Base-by-base conservation (phyloP, 495 filamentous ascomycete genomes). In the Lichina pygmaea region DNA sequence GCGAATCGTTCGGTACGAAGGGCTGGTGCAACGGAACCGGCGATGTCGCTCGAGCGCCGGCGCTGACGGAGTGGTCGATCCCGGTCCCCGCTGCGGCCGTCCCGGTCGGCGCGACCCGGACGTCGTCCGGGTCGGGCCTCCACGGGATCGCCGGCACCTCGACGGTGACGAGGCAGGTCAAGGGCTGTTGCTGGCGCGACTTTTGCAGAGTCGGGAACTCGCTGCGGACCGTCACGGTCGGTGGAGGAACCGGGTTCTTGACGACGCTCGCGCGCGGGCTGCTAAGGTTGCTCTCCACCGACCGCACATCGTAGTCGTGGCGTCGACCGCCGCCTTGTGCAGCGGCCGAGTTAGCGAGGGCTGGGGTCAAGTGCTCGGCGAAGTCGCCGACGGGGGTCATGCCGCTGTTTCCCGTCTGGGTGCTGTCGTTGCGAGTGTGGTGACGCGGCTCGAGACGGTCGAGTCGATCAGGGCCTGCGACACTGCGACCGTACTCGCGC, bases 221-320 rank as follows among this genome's bases (percentile, higher is more conserved):
- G 55, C 86, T 93, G 45, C 86, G 81, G 30, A 99, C 77, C 7
- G 81, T 91, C 31, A 99, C 84, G 0, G 72, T 78, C 6, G 89
- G 89, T 8, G 89, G 66, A 7, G 86, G 85, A 43, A 95, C 94
- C 0, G 91, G 86, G 48, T 93, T 94, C 51, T 76, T 80, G n/a
- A 72, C 68, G 16, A 75, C 57, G 46, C 71, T 65, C 6, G 64
- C 56, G 39, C 83, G 71, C 7, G 85, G 78, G 52, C 72, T 73
- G 52, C 72, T 73, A 30, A 92, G 62, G 40, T 76, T 82, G 1
- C 81, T 81, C 59, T 94, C 86, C 84, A 93, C 92, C 10, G 86
- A 81, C 54, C 94, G 86, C 24, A 93, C 72, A 57, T 97, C 89
- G 55, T 93, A 94, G 53, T 94, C 89, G 54, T 94, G 86, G 44